These are phyloP conservation scores for Beauveria australis DNA, from an alignment of 2,329 filamentous ascomycete genomes.

Conservation along the genomic window DNA sequence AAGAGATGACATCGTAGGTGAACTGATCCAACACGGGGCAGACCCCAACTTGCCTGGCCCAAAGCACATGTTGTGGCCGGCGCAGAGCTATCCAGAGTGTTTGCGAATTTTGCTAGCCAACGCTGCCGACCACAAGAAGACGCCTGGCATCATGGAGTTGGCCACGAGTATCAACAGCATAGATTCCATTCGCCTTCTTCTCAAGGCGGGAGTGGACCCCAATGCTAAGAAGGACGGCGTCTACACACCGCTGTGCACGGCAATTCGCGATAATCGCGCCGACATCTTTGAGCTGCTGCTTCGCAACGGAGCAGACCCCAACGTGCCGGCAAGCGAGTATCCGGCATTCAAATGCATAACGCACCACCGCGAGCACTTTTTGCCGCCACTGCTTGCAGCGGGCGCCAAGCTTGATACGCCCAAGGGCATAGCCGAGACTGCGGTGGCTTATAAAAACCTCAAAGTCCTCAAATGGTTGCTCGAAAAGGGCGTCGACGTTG, in stretches of 20 bases:
- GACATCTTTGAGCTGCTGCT: slow-evolving; percentile 56
- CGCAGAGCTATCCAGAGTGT: slow-evolving; percentile 49
- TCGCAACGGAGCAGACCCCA: slow-evolving; percentile 51
- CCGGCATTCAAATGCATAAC: slow-evolving; percentile 62
- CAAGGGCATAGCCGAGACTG: slow-evolving; percentile 58
- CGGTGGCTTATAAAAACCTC: slow-evolving; percentile 52
- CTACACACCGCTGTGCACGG: slow-evolving; percentile 60
- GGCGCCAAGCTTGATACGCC: slow-evolving; percentile 51
- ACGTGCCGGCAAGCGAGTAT: slow-evolving; percentile 54
- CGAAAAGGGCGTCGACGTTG: slow-evolving; percentile 50
- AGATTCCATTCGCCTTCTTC: slow-evolving; percentile 49
- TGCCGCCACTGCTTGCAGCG: slow-evolving; percentile 50
- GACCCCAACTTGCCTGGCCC: slow-evolving; percentile 61
- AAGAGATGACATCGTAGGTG: slow-evolving; percentile 47
- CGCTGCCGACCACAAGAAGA: slow-evolving; percentile 52
- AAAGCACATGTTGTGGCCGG: slow-evolving; percentile 61
- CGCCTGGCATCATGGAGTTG: slow-evolving; percentile 56
- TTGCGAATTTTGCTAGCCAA: slow-evolving; percentile 49
- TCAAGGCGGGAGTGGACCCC: slow-evolving; percentile 51
- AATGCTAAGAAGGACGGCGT: slow-evolving; percentile 56
- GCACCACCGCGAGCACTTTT: slow-evolving; percentile 52
- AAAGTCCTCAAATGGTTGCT: slow-evolving; percentile 54
- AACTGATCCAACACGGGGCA: slow-evolving; percentile 46
- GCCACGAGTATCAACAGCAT: slow-evolving; percentile 56
- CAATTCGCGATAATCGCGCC: slow-evolving; percentile 56